Evolutionary conservation across 2,329 filamentous ascomycete genomes (phyloP).

Genomic region (Ophiostoma australiae): DNA sequence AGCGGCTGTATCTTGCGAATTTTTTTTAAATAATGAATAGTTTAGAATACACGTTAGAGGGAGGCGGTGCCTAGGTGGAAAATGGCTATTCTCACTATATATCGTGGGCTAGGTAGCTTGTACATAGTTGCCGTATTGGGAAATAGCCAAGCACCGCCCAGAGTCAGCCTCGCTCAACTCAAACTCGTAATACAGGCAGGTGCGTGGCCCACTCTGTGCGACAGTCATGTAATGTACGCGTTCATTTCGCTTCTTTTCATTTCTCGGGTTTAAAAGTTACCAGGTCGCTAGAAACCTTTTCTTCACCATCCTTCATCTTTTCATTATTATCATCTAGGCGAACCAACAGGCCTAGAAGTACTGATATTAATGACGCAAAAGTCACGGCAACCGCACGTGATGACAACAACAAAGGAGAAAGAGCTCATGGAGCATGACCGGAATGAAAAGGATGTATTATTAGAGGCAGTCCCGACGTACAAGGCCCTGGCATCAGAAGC

Average conservation of each 20-base stretch:
- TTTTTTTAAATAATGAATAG: no score
- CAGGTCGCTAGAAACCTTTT: no score
- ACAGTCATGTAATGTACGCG: not conserved
- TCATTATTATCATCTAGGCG: no score
- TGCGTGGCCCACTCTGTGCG: not conserved
- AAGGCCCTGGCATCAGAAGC: not conserved
- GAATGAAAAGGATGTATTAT: not conserved
- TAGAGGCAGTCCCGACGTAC: not conserved
- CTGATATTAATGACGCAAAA: not conserved
- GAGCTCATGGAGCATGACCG: not conserved
- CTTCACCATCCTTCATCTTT: no score
- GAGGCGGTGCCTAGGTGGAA: no score
- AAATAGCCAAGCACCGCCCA: not conserved
- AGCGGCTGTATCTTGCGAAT: no score
- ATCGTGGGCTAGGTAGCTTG: not conserved
- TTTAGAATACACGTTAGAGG: no score
- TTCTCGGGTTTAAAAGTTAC: not conserved
- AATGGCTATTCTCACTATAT: not conserved
- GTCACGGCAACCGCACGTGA: not conserved
- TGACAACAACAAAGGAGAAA: not conserved
- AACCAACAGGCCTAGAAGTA: not conserved
- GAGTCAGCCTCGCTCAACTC: conserved; percentile 1
- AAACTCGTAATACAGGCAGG: not conserved
- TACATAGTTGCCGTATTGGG: not conserved
- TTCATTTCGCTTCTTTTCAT: not conserved